phyloP scores from a whole-genome alignment of 31 red algal species.

The Porphyra umbilicalis region DNA sequence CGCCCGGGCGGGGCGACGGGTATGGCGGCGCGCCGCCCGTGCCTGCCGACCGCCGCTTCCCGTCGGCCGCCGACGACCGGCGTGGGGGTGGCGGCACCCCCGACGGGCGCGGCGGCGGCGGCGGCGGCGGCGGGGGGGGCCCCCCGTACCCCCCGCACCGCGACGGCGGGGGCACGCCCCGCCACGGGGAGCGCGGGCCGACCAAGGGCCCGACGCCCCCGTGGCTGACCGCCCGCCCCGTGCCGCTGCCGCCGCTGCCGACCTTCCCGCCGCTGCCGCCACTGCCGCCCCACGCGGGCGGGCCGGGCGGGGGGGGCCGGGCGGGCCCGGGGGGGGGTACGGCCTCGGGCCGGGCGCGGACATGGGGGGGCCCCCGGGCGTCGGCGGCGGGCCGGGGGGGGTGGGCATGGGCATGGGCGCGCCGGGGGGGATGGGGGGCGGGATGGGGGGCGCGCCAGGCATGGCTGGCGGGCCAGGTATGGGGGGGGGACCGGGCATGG shows the following conservation, averaged over 20 bases:
- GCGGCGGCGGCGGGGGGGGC: not conserved
- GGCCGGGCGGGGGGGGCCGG: not conserved
- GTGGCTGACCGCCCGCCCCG: not conserved
- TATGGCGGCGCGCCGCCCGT: not conserved
- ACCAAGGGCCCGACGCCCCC: not conserved
- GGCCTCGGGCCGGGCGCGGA: too few relatives aligned
- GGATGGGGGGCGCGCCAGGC: not conserved
- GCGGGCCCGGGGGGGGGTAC: too few relatives aligned
- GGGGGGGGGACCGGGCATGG: not conserved
- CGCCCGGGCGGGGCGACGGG: not conserved
- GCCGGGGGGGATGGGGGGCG: not conserved
- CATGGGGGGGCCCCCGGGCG: not conserved
- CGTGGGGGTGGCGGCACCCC: not conserved
- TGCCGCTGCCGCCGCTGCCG: not conserved
- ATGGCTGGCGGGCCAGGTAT: not conserved
- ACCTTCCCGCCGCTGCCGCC: not conserved
- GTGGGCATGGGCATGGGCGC: not conserved
- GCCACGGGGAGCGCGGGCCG: not conserved
- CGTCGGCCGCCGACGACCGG: not conserved
- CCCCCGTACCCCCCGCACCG: too few relatives aligned
- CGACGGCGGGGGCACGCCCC: not conserved
- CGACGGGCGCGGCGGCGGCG: not conserved
- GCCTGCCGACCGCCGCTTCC: not conserved
- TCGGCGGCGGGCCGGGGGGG: not conserved
- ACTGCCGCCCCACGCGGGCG: not conserved